phyloP scores from a whole-genome alignment of 2,329 filamentous ascomycete genomes.

The Ilyonectria mors-panacis region DNA sequence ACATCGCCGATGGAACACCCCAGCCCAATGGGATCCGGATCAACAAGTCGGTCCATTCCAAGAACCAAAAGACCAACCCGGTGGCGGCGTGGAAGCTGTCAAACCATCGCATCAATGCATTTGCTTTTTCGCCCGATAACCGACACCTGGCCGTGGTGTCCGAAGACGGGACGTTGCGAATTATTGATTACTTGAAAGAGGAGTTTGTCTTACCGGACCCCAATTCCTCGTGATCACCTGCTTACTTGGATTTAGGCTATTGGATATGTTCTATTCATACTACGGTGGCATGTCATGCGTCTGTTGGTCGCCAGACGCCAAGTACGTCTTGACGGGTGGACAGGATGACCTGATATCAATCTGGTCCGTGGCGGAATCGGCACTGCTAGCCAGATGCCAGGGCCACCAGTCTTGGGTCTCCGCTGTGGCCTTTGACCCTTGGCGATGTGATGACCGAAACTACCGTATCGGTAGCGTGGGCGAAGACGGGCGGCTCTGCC shows the following conservation, averaged over 20 bases:
- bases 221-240: background rate
- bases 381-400: conserved; percentile 91
- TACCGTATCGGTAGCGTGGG: conserved; percentile 97
- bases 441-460: conserved; percentile 95
- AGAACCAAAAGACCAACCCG: conserved; percentile 93
- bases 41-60: conserved; percentile 92
- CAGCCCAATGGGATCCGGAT: conserved; percentile 74
- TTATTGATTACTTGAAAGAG: conserved; percentile 94
- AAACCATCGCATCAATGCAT: conserved; percentile 90
- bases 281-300: conserved; percentile 95
- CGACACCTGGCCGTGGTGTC: conserved; percentile 90
- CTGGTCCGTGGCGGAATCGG: conserved; percentile 88
- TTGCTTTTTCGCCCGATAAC: conserved; percentile 92
- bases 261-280: conserved; percentile 90
- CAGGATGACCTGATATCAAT: conserved; percentile 98
- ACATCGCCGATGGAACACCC: conserved; percentile 51
- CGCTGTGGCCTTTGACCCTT: conserved; percentile 93
- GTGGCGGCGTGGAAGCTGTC: conserved; percentile 94
- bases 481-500: conserved; percentile 88
- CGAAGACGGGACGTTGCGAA: conserved; percentile 89
- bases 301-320: conserved; percentile 97
- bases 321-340: conserved; percentile 94
- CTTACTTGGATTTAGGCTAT: conserved; percentile 68
- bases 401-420: conserved; percentile 98
- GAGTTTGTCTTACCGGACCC: conserved; percentile 70